Base-by-base conservation (phyloP, 176 grass and related monocot species). In the Urochloa ruziziensis region DNA sequence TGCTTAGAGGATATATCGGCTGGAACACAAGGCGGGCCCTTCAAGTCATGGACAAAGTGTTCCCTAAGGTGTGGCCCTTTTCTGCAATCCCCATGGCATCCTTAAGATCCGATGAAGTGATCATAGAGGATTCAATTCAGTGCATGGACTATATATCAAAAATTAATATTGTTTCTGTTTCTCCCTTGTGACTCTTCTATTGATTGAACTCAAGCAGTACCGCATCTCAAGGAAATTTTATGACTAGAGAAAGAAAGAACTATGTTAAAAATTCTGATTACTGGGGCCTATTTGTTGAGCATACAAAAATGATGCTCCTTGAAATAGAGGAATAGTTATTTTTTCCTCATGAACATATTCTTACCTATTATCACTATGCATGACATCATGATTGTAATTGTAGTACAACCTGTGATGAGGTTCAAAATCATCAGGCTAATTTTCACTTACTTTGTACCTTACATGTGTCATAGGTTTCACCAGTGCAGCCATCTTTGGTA, bases 21-120 rank as follows among this genome's bases (percentile, higher is more conserved):
- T 98, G 96, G 96, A 98, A 98, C 86, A 93, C 95, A 28, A 93
- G 86, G 82, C 89, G 95, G 9, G 95, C 92, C 35, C 60, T 98
- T 75, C 74, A 95, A 79, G 86, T 98, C 58, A 84, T 98, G 8
- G 79, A 95, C 76, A 84, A 95, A 90, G 56, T 98, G 77, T 95
- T 98, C 62, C 92, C 92, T 49, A 93, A 86, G 92, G 95, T 95
- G 73, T 62, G 37, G 21, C 17, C 61, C 4, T 23, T 63, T 48
- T 53, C 48, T 78, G 48, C 42, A 61, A 42, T 51, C 56, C 30
- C 24, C 30, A 65, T 75, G 10, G 62, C 63, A 35, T 59, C 65
- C 33, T 36, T 44, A 51, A 27, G 51, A 59, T 29, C 62, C 49
- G 27, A 52, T 54, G 25, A 67, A 59, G 35, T 67, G 44, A 47